Evolutionary conservation across 306 rosid species (phyloP).

Genomic region (Pyrus betulifolia): DNA sequence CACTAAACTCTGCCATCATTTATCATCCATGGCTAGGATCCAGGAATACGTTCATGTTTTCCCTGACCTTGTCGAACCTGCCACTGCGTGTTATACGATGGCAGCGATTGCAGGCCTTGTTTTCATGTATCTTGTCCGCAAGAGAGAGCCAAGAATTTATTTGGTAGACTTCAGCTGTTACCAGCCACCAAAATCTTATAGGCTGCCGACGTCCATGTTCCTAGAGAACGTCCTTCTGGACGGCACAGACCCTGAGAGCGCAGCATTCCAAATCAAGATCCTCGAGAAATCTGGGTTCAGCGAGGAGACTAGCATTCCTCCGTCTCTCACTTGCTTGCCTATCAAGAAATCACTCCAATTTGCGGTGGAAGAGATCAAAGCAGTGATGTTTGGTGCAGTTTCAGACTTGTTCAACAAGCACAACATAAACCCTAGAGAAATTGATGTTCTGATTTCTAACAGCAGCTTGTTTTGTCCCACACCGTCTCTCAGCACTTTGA

Average conservation of each 20-base stretch:
- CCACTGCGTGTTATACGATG: background rate
- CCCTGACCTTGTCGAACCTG: background rate
- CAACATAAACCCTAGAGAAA: slow-evolving; percentile 38
- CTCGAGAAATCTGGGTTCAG: slow-evolving; percentile 50
- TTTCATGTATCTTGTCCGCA: background rate
- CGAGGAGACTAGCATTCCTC: slow-evolving; percentile 39
- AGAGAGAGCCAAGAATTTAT: slow-evolving; percentile 27
- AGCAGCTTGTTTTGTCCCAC: slow-evolving; percentile 45
- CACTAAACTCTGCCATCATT: background rate
- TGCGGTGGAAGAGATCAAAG: slow-evolving; percentile 44
- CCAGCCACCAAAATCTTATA: slow-evolving; percentile 29
- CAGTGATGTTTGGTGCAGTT: slow-evolving; percentile 30
- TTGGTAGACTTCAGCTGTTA: slow-evolving; percentile 36
- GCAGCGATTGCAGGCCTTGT: background rate
- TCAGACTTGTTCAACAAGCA: slow-evolving; percentile 24
- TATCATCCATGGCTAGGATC: background rate
- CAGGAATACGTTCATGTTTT: background rate
- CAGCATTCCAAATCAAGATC: slow-evolving; percentile 48
- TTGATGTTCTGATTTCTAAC: slow-evolving; percentile 45
- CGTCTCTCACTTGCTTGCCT: slow-evolving; percentile 32
- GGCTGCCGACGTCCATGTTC: slow-evolving; percentile 37
- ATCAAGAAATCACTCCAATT: slow-evolving; percentile 18
- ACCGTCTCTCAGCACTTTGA: slow-evolving; percentile 43
- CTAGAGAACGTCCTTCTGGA: slow-evolving; percentile 28
- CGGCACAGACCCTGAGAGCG: slow-evolving; percentile 28